phyloP scores from a whole-genome alignment of 1,284 basidiomycete genomes.

The Cryptococcus sp. region DNA sequence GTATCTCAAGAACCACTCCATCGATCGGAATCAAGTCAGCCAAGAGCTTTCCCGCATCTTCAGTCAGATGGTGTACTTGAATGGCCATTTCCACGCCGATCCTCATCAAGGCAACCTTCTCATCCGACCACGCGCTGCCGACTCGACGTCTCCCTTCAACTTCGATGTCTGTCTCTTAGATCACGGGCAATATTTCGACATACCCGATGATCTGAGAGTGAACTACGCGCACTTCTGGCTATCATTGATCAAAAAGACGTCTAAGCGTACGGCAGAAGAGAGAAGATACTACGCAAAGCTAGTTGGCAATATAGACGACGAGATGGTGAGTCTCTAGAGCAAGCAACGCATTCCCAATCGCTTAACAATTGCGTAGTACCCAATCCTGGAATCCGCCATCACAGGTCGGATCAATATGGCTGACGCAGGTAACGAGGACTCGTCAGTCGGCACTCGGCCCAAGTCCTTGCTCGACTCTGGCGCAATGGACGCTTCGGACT shows the following conservation, averaged over 20 bases:
- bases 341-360: neutral
- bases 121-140: constrained; percentile 70
- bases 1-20: constrained; percentile 79
- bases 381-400: constrained; percentile 79
- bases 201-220: constrained; percentile 70
- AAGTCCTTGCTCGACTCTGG: constrained; percentile 73
- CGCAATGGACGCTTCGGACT: constrained; percentile 70
- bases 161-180: constrained; percentile 93
- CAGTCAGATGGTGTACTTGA: constrained; percentile 93
- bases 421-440: constrained; percentile 27
- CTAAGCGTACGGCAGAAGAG: constrained; percentile 64
- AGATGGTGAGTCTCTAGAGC: constrained; percentile 63
- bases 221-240: constrained; percentile 73
- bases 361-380: constrained; percentile 35
- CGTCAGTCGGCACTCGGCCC: constrained; percentile 59
- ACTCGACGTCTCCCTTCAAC: constrained; percentile 79
- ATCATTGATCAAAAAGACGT: constrained; percentile 73
- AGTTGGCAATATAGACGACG: constrained; percentile 85
- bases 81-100: constrained; percentile 63
- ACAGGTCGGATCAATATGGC: constrained; percentile 61
- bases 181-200: constrained; percentile 84
- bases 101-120: constrained; percentile 75
- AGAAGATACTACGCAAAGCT: constrained; percentile 80
- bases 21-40: constrained; percentile 92
- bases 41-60: constrained; percentile 82